These are phyloP conservation scores for Salix purpurea DNA, from an alignment of 345 rosid genomes.

Conservation along the genomic window DNA sequence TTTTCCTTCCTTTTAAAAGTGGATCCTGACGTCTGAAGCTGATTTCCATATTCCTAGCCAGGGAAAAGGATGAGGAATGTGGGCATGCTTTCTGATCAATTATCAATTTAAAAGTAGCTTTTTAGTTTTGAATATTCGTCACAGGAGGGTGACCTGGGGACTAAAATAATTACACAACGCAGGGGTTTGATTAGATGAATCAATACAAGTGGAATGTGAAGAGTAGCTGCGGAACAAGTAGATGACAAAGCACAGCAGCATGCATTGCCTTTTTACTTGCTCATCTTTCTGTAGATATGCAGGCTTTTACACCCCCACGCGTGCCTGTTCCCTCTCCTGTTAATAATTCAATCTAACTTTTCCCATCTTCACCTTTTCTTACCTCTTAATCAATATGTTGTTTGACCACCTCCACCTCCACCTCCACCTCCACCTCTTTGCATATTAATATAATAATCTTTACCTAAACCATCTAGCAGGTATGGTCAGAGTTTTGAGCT, in stretches of 20 bases:
- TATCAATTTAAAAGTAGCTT: neutral
- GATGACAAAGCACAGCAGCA: slow-evolving; percentile 27
- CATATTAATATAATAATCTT: neutral
- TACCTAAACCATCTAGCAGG: no score
- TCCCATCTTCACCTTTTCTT: neutral
- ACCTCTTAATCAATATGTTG: no score
- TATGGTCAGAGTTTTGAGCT: no score
- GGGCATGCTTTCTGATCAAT: neutral
- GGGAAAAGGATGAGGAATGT: neutral
- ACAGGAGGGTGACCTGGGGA: neutral
- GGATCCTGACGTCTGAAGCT: slow-evolving; percentile 15
- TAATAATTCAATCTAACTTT: slow-evolving; percentile 4
- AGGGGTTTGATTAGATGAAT: neutral
- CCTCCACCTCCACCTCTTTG: neutral
- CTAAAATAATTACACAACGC: neutral
- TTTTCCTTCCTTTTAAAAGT: neutral
- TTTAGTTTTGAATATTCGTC: neutral
- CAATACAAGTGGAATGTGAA: slow-evolving; percentile 6
- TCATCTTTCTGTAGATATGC: slow-evolving; percentile 22
- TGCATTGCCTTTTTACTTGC: neutral
- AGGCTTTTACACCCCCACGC: slow-evolving; percentile 33
- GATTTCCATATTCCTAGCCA: neutral
- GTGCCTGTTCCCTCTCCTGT: slow-evolving; percentile 17
- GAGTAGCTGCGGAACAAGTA: slow-evolving; percentile 15
- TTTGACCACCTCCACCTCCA: neutral